These are phyloP conservation scores for Bolboschoenoplectus hybrid DNA, from an alignment of 202 grass and related monocot species.

Conservation along the genomic window DNA sequence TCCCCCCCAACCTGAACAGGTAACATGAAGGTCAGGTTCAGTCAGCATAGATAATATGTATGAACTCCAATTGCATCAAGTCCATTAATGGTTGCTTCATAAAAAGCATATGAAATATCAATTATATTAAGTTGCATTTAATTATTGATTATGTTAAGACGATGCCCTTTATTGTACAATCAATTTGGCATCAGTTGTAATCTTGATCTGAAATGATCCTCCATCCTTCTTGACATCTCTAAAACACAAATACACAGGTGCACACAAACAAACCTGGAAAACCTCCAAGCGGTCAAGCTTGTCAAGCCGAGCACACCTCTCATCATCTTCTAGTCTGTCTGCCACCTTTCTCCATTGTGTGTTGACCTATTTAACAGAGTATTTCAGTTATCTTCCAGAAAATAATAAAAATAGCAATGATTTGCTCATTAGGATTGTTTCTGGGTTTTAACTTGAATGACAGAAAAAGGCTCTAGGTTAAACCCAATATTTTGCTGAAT, in stretches of 20 bases:
- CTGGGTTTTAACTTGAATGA: not conserved
- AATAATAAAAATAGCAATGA: not conserved
- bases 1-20: not conserved
- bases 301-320: conserved; percentile 79
- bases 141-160: not conserved
- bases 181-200: conserved; percentile 1
- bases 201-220: not conserved
- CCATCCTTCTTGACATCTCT: not conserved
- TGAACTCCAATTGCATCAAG: conserved; percentile 13
- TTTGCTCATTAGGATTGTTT: not conserved
- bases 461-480: not conserved
- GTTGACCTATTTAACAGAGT: conserved; percentile 51
- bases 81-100: conserved; percentile 1
- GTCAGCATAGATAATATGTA: not conserved
- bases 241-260: not conserved
- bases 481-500: conserved; percentile 5
- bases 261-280: conserved; percentile 79
- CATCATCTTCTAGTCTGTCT: conserved; percentile 91
- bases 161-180: not conserved
- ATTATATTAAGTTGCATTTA: not conserved
- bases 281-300: conserved; percentile 82
- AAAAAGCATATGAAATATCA: conserved; percentile 11
- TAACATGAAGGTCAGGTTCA: conserved; percentile 14
- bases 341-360: conserved; percentile 95
- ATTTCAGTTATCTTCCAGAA: conserved; percentile 18